Evolutionary conservation across 2,329 filamentous ascomycete genomes (phyloP).

Genomic region (Fusarium metavorans): DNA sequence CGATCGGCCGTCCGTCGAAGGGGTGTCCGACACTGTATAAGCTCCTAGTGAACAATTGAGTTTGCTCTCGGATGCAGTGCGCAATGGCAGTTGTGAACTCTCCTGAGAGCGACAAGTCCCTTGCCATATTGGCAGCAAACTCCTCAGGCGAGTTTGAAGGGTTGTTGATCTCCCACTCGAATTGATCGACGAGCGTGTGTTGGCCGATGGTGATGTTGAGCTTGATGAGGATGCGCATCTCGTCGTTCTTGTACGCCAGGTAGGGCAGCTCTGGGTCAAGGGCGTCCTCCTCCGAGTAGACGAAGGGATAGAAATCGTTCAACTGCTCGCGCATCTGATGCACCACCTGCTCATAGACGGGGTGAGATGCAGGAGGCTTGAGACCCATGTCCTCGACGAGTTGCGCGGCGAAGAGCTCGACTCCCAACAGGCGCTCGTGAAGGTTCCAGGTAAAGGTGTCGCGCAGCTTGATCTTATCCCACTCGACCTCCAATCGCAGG

Average conservation of each 20-base stretch:
- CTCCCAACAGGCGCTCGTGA: slow-evolving; percentile 85
- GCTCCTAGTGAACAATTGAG: slow-evolving; percentile 92
- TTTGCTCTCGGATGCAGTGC: slow-evolving; percentile 96
- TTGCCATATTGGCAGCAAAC: slow-evolving; percentile 89
- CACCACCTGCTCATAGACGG: slow-evolving; percentile 70
- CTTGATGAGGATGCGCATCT: slow-evolving; percentile 97
- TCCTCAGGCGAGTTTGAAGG: slow-evolving; percentile 93
- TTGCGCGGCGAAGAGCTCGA: slow-evolving; percentile 87
- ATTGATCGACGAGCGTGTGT: slow-evolving; percentile 94
- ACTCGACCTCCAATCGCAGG: slow-evolving; percentile 91
- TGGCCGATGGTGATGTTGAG: slow-evolving; percentile 97
- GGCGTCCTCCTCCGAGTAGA: slow-evolving; percentile 89
- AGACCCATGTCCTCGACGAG: slow-evolving; percentile 91
- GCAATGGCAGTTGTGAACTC: slow-evolving; percentile 98
- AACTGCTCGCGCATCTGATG: slow-evolving; percentile 89
- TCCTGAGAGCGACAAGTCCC: slow-evolving; percentile 89
- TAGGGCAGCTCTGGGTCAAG: slow-evolving; percentile 92
- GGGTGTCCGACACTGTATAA: slow-evolving; percentile 93
- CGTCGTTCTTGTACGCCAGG: slow-evolving; percentile 96
- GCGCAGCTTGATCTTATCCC: slow-evolving; percentile 93
- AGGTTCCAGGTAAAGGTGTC: slow-evolving; percentile 99
- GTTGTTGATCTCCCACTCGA: slow-evolving; percentile 99
- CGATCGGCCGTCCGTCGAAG: slow-evolving; percentile 92
- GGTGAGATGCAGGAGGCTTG: slow-evolving; percentile 76
- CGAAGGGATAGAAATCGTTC: slow-evolving; percentile 91